Evolutionary conservation across 345 rosid species (phyloP).

Genomic region (Citrus inodora): DNA sequence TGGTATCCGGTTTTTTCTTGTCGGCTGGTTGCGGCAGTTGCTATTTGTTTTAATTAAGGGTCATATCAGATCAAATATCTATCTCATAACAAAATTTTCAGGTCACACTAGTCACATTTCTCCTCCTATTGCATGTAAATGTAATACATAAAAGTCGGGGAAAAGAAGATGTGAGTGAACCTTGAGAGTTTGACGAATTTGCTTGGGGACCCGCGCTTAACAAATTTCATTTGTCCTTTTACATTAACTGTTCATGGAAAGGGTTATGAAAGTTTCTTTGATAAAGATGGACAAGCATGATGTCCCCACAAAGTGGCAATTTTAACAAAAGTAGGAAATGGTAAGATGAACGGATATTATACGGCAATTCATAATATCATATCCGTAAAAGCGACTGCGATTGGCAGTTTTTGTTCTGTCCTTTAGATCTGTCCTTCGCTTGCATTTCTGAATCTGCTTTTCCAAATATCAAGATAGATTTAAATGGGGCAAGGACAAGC

Average conservation of each 20-base stretch:
- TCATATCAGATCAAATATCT: constrained; percentile 11
- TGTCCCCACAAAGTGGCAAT: not conserved
- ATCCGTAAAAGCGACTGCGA: no score
- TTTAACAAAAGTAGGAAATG: not conserved
- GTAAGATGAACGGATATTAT: not conserved
- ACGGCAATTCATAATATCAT: no score
- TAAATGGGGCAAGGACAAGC: not conserved
- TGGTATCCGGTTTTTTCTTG: constrained; percentile 1
- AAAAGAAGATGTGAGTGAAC: not conserved
- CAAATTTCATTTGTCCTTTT: not conserved
- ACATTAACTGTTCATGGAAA: not conserved
- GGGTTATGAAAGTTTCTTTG: not conserved
- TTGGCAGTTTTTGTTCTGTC: no score
- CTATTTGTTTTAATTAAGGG: constrained; percentile 6
- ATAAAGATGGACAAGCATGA: not conserved
- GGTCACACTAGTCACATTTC: not conserved
- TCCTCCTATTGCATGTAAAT: not conserved
- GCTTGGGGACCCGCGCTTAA: not conserved
- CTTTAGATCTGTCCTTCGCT: no score
- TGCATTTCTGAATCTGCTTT: no score
- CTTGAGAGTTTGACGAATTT: not conserved
- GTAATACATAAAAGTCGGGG: not conserved
- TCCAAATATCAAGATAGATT: not conserved
- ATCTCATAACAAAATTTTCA: not conserved
- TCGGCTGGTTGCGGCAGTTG: constrained; percentile 12